These are phyloP conservation scores for Colletotrichum horii DNA, from an alignment of 2,329 filamentous ascomycete genomes.

Conservation along the genomic window DNA sequence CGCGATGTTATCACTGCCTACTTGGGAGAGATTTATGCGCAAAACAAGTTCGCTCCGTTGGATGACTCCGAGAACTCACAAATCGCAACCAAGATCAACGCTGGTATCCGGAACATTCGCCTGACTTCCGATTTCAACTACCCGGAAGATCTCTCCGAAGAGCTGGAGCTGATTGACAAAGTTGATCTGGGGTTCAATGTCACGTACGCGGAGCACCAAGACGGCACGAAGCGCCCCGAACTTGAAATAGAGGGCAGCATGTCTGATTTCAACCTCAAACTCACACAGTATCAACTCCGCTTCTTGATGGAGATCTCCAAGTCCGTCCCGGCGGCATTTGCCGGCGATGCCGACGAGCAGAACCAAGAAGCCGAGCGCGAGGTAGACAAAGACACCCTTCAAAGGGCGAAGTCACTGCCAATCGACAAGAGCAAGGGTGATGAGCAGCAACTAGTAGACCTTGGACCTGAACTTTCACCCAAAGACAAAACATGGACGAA, in stretches of 20 bases:
- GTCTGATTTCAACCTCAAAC: constrained; percentile 88
- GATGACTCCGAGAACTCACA: constrained; percentile 76
- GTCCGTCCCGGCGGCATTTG: constrained; percentile 87
- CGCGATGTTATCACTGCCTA: constrained; percentile 91
- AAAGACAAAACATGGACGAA: constrained; percentile 84
- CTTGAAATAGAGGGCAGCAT: constrained; percentile 90
- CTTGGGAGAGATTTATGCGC: constrained; percentile 94
- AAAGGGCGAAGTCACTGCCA: constrained; percentile 46
- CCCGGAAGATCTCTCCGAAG: constrained; percentile 72
- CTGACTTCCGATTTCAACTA: constrained; percentile 92
- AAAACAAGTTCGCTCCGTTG: constrained; percentile 87
- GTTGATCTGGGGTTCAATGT: constrained; percentile 94
- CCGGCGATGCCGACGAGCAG: constrained; percentile 72
- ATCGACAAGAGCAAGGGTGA: constrained; percentile 37
- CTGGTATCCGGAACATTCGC: constrained; percentile 90
- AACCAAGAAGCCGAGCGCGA: constrained; percentile 79
- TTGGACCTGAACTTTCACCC: constrained; percentile 73
- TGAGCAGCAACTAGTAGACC: constrained; percentile 53
- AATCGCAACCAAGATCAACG: constrained; percentile 86
- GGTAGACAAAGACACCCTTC: constrained; percentile 63
- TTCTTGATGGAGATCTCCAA: constrained; percentile 87
- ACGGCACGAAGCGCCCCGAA: constrained; percentile 81
- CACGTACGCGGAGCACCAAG: constrained; percentile 86
- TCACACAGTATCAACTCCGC: constrained; percentile 90
- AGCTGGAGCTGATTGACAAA: constrained; percentile 95